Conservation (phyloP, 495 filamentous ascomycete species). For the Neurospora sp. region DNA sequence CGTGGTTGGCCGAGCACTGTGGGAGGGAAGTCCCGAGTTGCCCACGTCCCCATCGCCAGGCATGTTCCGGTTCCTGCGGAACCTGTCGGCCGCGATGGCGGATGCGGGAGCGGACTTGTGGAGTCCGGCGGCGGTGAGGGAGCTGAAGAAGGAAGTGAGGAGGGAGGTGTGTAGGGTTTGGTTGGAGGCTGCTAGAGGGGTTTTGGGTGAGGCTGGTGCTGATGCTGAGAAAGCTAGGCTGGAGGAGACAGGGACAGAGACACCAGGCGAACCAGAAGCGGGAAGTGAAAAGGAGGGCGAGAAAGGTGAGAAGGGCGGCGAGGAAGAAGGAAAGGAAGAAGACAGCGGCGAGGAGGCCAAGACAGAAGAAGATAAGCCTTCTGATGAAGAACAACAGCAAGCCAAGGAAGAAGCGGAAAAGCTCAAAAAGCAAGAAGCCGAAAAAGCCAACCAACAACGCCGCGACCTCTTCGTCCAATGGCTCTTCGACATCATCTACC, state of each 20-base stretch:
- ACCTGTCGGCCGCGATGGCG: constrained; percentile 56
- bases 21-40: constrained; percentile 60
- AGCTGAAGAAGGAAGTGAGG: constrained; percentile 48
- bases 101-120: constrained; percentile 68
- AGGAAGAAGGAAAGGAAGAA: constrained; percentile 15
- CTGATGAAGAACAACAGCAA: constrained; percentile 8
- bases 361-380: neutral
- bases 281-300: neutral
- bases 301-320: neutral
- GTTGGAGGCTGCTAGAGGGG: constrained; percentile 26
- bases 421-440: neutral
- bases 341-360: constrained; percentile 26
- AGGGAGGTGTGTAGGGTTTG: constrained; percentile 33
- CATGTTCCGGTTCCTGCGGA: constrained; percentile 63
- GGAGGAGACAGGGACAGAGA: too few relatives aligned
- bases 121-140: constrained; percentile 57
- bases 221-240: too few relatives aligned
- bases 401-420: constrained; percentile 3
- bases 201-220: neutral
- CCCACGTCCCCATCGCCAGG: constrained; percentile 75
- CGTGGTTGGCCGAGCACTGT: constrained; percentile 48
- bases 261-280: too few relatives aligned
- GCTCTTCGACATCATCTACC: constrained; percentile 66
- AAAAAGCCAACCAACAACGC: constrained; percentile 15
- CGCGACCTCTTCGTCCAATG: constrained; percentile 58